Evolutionary conservation across 208 protist species (phyloP), one percentile per base, ranked within the genome.

Genomic region (Leishmania lainsoni): DNA sequence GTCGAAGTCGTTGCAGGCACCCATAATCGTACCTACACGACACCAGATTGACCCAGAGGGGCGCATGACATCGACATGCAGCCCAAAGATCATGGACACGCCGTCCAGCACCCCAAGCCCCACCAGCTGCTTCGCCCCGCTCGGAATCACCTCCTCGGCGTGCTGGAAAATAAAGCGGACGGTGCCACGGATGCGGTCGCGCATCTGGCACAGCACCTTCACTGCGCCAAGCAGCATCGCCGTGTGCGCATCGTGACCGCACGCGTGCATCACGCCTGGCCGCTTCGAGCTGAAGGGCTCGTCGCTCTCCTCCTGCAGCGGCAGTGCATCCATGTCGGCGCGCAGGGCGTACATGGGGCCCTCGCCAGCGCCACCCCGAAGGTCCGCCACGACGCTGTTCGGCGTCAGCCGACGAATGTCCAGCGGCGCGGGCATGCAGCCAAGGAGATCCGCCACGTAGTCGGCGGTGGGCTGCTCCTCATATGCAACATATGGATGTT

Each of bases 151-250:
- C 80, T 96, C 92, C 83, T 96, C 92, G 6, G 92, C 92, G 81
- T 91, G 92, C 84, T 96, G 92, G 78, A 96, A 96, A 61, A 96
- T 86, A 79, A 96, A 96, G 52, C 92, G 90, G 49, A 96, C 90
- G 17, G 87, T 90, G 59, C 92, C 92, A 32, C 86, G 75, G 77
- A 95, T 90, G 59, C 83, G 81, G 51, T 87, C 84, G 58, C 79
- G 80, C 73, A 90, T 80, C 72, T 87, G 80, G 52, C 85, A 87
- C 56, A 94, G 85, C 76, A 94, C 81, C 84, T 92, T 91, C 56
- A 86, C 87, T 2, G 92, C 90, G 10, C 89, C 90, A 56, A 94
- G 83, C 76, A 95, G 89, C 86, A 92, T 92, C 56, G 92, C 90
- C 39, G 90, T 87, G 82, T 95, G 92, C 22, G 88, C 73, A 77